These are phyloP conservation scores for Leucosporidium scottii DNA, from an alignment of 768 basidiomycete species.

Conservation along the genomic window DNA sequence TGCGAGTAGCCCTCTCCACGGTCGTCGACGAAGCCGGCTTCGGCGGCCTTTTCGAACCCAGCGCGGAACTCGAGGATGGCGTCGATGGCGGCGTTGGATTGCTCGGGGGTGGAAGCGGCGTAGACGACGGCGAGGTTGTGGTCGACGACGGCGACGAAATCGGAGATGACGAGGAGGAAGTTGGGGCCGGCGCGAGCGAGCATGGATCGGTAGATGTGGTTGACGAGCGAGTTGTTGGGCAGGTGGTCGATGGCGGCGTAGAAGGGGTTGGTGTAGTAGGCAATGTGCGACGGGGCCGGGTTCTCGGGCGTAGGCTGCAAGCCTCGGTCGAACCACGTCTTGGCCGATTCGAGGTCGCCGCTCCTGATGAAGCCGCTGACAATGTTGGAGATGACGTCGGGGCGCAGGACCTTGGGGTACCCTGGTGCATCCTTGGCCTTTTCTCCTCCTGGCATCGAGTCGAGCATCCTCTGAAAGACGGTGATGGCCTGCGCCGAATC, in stretches of 20 bases:
- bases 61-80: conserved; percentile 19
- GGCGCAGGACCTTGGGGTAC: conserved; percentile 42
- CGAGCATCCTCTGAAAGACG: conserved; percentile 26
- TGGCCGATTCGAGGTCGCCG: conserved; percentile 54
- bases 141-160: conserved; percentile 28
- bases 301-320: neutral
- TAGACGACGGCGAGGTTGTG: conserved; percentile 14
- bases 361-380: conserved; percentile 45
- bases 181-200: conserved; percentile 16
- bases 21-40: neutral
- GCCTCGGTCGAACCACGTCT: conserved; percentile 51
- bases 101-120: neutral
- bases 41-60: conserved; percentile 5
- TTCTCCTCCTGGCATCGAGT: conserved; percentile 4
- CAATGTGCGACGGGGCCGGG: conserved; percentile 3
- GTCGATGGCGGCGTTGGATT: neutral
- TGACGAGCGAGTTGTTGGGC: neutral
- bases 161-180: conserved; percentile 10
- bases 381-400: conserved; percentile 45
- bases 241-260: conserved; percentile 15
- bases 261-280: conserved; percentile 17
- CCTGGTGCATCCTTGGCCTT: conserved; percentile 30
- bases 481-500: conserved; percentile 25
- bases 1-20: neutral
- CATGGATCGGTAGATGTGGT: conserved; percentile 29